These are phyloP conservation scores for Mycena olivaceomarginata DNA, from an alignment of 768 basidiomycete species.

Conservation along the genomic window DNA sequence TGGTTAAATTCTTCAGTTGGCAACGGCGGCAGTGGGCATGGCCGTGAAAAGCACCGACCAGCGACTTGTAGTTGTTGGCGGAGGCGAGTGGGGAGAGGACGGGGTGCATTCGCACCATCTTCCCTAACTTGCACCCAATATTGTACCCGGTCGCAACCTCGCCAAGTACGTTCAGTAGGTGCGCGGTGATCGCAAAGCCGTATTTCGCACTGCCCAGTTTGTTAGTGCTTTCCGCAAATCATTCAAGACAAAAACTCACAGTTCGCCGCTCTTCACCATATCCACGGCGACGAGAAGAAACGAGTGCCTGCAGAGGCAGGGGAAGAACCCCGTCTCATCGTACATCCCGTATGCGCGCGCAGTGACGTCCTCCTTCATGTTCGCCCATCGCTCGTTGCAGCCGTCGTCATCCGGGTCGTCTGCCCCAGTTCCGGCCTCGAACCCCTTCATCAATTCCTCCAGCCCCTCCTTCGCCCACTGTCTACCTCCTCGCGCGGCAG, in stretches of 20 bases:
- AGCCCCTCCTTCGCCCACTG: not conserved
- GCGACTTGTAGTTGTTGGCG: not conserved
- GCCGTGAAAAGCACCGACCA: not conserved
- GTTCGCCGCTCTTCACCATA: not conserved
- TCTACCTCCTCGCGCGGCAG: not conserved
- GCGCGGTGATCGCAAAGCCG: not conserved
- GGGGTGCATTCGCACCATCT: slow-evolving; percentile 5
- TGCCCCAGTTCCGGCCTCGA: not conserved
- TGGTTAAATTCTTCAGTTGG: not conserved
- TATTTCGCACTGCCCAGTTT: not conserved
- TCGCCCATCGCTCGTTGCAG: not conserved
- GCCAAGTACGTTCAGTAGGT: not conserved
- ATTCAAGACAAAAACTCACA: not conserved
- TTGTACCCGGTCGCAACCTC: not conserved
- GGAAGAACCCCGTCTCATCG: slow-evolving; percentile 7
- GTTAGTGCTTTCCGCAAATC: not conserved
- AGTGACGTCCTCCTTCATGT: not conserved
- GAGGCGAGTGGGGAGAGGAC: not conserved
- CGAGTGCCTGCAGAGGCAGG: not conserved
- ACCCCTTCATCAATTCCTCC: not conserved
- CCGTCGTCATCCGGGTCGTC: not conserved
- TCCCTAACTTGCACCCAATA: not conserved
- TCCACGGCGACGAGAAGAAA: not conserved
- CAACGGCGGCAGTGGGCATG: not conserved
- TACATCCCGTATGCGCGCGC: not conserved